Base-by-base conservation (phyloP, 2,329 filamentous ascomycete genomes). In the Colletotrichum zoysiae region DNA sequence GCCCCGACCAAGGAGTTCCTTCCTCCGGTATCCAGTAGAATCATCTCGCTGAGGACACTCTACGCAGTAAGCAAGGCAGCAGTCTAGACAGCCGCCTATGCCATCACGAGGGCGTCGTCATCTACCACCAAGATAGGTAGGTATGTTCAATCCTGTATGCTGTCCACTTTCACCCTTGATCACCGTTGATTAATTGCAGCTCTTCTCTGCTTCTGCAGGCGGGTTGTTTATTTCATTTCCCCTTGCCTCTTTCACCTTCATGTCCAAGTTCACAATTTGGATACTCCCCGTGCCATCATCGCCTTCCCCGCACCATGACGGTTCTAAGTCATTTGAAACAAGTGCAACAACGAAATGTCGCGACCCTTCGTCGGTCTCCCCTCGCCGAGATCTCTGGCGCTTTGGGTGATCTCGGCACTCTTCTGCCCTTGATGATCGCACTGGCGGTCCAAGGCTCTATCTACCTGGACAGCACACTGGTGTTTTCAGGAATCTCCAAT, bases 401-500 rank as follows among this genome's bases (percentile, higher is more conserved):
- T 0, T 87, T 90, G 2, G 95, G 95, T 74, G 95, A 98, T 79
- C 87, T 98, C 53, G 95, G 95, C 74, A 98, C 95, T 3, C 88
- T 97, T 40, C 88, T 97, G 14, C 95, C 95, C 59, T 89, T 98
- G 67, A 93, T 96, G 86, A 94, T 97, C 77, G 93, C 95, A 2
- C 89, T 98, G 38, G 91, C 95, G 0, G 83, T 93, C 38, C 92
- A 93, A 75, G 86, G 88, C 44, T 95, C 93, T 11, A 93, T 98
- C 76, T 92, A 93, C 30, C 87, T 98, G 1, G 90, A 93, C 35
- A 91, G 91, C 59, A 98, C 95, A 0, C 87, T 98, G 0, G 89
- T 98, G 7, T 96, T 97, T 79, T 95, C 94, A 0, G 96, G 96
- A 1, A 78, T 95, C 12, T 95, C 92, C 81, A 98, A 98, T 78